These are phyloP conservation scores for Solanum paucissectum DNA, from an alignment of 257 asterid genomes.

Conservation along the genomic window DNA sequence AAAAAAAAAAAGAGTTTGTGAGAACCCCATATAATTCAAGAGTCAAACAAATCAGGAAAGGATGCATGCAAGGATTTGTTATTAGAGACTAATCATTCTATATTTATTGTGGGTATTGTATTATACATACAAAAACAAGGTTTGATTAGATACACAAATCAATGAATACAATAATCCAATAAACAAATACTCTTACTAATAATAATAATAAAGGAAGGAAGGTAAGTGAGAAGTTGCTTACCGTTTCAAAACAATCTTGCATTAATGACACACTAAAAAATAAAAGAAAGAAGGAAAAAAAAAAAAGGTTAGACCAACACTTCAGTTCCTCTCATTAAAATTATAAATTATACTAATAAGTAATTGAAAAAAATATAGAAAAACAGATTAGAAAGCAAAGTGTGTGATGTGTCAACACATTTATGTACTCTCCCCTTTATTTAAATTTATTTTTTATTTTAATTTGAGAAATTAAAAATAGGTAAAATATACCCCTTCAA, in stretches of 20 bases:
- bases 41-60: background rate
- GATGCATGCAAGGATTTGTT: background rate
- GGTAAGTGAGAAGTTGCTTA: constrained; percentile 34
- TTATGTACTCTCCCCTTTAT: background rate
- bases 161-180: background rate
- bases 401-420: constrained; percentile 4
- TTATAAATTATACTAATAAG: background rate
- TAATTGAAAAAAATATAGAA: background rate
- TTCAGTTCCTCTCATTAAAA: background rate
- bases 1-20: background rate
- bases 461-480: background rate
- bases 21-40: background rate
- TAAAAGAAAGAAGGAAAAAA: background rate
- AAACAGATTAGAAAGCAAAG: background rate
- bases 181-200: background rate
- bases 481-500: background rate
- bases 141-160: background rate
- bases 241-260: constrained; percentile 43
- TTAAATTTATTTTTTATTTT: too few relatives aligned
- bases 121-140: background rate
- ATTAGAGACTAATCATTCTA: background rate
- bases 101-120: background rate
- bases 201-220: constrained; percentile 11
- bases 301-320: background rate
- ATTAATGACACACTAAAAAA: constrained; percentile 14